Conservation (phyloP, 2,329 filamentous ascomycete genomes). For the Fusarium vanettenii region DNA sequence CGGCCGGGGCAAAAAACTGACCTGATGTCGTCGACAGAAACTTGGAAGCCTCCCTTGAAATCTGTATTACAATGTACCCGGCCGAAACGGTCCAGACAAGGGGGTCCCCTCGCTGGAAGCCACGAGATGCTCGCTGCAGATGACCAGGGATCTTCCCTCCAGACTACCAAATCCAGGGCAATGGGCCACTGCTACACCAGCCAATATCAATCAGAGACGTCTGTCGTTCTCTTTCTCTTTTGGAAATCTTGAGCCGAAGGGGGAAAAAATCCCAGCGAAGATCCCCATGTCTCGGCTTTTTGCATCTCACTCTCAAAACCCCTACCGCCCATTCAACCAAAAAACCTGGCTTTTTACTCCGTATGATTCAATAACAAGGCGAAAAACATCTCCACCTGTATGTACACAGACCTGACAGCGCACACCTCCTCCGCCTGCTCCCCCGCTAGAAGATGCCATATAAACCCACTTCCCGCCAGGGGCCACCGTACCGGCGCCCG, state of each 20-base stretch:
- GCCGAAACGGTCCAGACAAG: slow-evolving; percentile 6
- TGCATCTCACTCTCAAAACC: neutral
- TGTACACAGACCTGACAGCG: slow-evolving; percentile 20
- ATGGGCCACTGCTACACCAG: neutral
- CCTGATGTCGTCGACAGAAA: neutral
- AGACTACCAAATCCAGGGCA: slow-evolving; percentile 19
- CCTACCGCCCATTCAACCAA: neutral
- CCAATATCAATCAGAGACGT: slow-evolving; percentile 7
- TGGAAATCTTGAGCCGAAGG: neutral
- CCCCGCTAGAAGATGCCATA: neutral
- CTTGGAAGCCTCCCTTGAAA: neutral
- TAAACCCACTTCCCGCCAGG: slow-evolving; percentile 25
- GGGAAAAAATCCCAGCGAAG: neutral
- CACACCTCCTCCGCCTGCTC: slow-evolving; percentile 14
- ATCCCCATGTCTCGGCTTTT: neutral
- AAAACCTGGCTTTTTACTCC: neutral
- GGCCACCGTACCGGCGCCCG: slow-evolving; percentile 15
- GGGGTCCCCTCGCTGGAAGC: neutral
- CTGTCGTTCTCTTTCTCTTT: neutral
- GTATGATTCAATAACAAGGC: neutral
- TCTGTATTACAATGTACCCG: neutral
- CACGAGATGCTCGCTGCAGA: slow-evolving; percentile 9
- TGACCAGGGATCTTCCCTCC: slow-evolving; percentile 17
- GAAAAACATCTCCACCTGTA: slow-evolving; percentile 5
- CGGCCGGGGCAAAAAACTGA: neutral